Base-by-base conservation (phyloP, 257 asterid species). In the Solanum medicagineum region DNA sequence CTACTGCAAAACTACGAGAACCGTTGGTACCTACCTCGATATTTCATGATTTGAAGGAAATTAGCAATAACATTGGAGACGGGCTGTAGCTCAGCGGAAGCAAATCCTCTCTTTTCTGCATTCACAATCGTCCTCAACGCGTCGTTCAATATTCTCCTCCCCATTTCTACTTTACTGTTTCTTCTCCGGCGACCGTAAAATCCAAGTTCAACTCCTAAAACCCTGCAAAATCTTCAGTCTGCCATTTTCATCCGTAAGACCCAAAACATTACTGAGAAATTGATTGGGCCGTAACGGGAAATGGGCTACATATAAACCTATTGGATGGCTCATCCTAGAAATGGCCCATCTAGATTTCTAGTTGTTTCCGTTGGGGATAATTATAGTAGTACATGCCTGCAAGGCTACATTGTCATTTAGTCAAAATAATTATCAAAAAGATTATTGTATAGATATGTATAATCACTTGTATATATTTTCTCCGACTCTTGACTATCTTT, bases 1-100 rank as follows among this genome's bases (percentile, higher is more conserved):
- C 22, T n/a, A 40, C 16, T 75, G 15, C 47, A 45, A 16, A 45
- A 45, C 14, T 45, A 74, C 13, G 40, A 73, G 81, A 75, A 24
- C 4, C 22, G 45, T 24, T 53, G 10, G 29, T 26, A 79, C 17
- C 10, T 16, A 94, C 99, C 99, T 91, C 98, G 89, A 89, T 93
- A 91, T 89, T 93, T 94, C 99, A 96, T 96, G 92, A 96, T 96
- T 83, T 95, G 95, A 40, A 96, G 94, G 90, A 96, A 96, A 60
- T 96, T 91, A n/a, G 98, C 87, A 80, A 94, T 90, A 87, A 93
- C 97, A 87, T 91, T 80, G 55, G 98, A 96, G 87, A 95, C 45
- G 13, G 98, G 98, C 81, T 92, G 87, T 29, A 96, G 98, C 88
- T 94, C 92, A 45, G 98, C 88, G 0, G 99, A 91, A 70, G 97